Base-by-base conservation (phyloP, 495 filamentous ascomycete species). In the Oleoguttula mirabilis region DNA sequence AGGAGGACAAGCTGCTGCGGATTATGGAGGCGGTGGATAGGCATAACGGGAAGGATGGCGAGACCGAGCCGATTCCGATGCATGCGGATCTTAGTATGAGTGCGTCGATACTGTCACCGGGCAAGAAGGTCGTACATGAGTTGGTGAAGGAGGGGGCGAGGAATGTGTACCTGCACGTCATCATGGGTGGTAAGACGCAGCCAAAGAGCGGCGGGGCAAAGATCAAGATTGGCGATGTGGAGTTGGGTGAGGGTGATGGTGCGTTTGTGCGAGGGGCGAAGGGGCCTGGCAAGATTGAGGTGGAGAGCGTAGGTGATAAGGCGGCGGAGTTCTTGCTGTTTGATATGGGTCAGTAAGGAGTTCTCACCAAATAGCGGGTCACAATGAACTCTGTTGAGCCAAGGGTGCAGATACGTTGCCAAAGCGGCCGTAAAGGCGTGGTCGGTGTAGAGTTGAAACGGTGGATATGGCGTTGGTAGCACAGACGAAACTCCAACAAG, bases 71-170 rank as follows among this genome's bases (percentile, higher is more conserved):
- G 0, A 88, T 88, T 46, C 80, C 80, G 8, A 77, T 87, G 24
- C 80, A 88, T 57, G 80, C 82, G 16, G 82, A 88, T 55, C 73
- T 87, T 38, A 70, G 79, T 27, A 84, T 88, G 81, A 74, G 69
- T 2, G 82, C 83, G 11, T 69, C 80, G 30, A 80, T 87, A 37
- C 39, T 65, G 25, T 44, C 34, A 0, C 62, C 62, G 0, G 62
- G 62, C 6, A 59, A 62, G 52, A 59, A 62, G 56, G 32, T 72
- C 66, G 0, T 58, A 55, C 36, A 63, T 52, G 51, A 63, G 54
- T 41, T 84, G 74, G 58, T 73, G 66, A 55, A 81, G 71, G 76
- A 72, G 45, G 48, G 70, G 16, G 67, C 69, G 45, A 60, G 83
- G 43, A 84, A 86, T 58, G 71, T 88, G 6, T 90, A 79, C 58